A percentile compares a stretch with the other conserved stretches of the same genome.
Evolutionary conservation across 1,139 yeast genomes (phyloP).

Genomic region (Geotrichum bryndzae): DNA sequence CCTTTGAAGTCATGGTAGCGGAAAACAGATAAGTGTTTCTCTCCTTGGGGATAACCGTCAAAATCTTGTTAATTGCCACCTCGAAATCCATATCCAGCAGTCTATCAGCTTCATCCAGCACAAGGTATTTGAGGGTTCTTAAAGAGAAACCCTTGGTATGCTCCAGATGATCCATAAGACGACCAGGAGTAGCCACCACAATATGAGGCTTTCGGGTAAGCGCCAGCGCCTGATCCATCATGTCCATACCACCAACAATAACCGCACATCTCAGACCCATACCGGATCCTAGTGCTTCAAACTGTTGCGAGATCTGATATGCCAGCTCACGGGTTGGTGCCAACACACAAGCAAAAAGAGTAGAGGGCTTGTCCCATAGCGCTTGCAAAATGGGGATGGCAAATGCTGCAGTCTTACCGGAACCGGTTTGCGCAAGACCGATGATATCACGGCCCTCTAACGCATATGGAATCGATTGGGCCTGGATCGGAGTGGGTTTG

Average conservation of each 20-base stretch:
- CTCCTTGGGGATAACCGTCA: slow-evolving; percentile 76
- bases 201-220: slow-evolving; percentile 90
- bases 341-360: slow-evolving; percentile 81
- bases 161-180: slow-evolving; percentile 91
- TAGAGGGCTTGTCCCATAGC: slow-evolving; percentile 80
- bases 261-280: slow-evolving; percentile 89
- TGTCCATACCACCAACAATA: slow-evolving; percentile 96
- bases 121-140: slow-evolving; percentile 71
- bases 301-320: slow-evolving; percentile 90
- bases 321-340: slow-evolving; percentile 98
- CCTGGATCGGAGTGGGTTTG: slow-evolving; percentile 91
- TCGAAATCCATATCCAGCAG: slow-evolving; percentile 95
- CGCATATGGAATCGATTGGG: slow-evolving; percentile 88
- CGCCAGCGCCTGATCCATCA: slow-evolving; percentile 96
- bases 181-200: slow-evolving; percentile 94
- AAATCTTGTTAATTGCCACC: slow-evolving; percentile 81
- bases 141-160: slow-evolving; percentile 88
- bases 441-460: slow-evolving; percentile 86
- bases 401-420: slow-evolving; percentile 88
- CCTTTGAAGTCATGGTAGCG: slow-evolving; percentile 94
- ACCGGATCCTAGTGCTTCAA: slow-evolving; percentile 82
- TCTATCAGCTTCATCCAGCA: slow-evolving; percentile 97
- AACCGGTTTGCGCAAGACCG: slow-evolving; percentile 93
- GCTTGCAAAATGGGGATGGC: slow-evolving; percentile 85
- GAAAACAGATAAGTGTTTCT: slow-evolving; percentile 86